phyloP scores from a whole-genome alignment of 805 yeast genomes.

The Lipomyces yamadae region DNA sequence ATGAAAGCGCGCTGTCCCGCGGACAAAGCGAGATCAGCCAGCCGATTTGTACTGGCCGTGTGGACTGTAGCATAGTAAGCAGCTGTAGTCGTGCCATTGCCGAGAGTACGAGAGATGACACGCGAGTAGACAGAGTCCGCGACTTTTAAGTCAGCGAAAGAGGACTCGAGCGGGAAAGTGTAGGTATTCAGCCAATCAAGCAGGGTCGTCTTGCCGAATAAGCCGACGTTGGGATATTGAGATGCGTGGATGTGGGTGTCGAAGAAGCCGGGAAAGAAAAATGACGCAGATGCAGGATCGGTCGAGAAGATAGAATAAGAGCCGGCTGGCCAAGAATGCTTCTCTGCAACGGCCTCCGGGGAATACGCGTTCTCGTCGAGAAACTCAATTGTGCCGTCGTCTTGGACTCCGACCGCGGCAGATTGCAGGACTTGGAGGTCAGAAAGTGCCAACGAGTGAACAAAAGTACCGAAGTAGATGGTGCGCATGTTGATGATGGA shows the following conservation, averaged over 20 bases:
- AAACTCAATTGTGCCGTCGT: constrained; percentile 58
- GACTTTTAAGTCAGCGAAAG: constrained; percentile 56
- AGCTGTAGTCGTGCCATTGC: constrained; percentile 88
- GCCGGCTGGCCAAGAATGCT: constrained; percentile 32
- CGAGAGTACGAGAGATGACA: constrained; percentile 71
- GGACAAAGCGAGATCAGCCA: constrained; percentile 71
- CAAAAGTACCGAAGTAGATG: constrained; percentile 59
- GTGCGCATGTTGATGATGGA: constrained; percentile 11
- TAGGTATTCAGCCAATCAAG: constrained; percentile 87
- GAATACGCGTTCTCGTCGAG: constrained; percentile 39
- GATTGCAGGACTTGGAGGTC: constrained; percentile 59
- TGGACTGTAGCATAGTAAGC: constrained; percentile 91
- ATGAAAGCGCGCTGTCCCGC: constrained; percentile 86
- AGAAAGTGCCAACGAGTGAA: constrained; percentile 70
- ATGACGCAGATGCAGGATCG: constrained; percentile 42
- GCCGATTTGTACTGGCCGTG: constrained; percentile 68
- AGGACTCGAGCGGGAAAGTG: constrained; percentile 87
- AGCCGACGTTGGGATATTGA: constrained; percentile 79
- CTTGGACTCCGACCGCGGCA: constrained; percentile 68
- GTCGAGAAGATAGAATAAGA: constrained; percentile 20
- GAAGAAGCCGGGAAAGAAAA: constrained; percentile 81
- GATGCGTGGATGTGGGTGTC: constrained; percentile 88
- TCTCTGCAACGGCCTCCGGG: constrained; percentile 43
- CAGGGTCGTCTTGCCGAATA: constrained; percentile 82
- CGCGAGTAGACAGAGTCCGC: constrained; percentile 69